These are phyloP conservation scores for Escovopsis sp. DNA, from an alignment of 2,329 filamentous ascomycete species.

Conservation along the genomic window DNA sequence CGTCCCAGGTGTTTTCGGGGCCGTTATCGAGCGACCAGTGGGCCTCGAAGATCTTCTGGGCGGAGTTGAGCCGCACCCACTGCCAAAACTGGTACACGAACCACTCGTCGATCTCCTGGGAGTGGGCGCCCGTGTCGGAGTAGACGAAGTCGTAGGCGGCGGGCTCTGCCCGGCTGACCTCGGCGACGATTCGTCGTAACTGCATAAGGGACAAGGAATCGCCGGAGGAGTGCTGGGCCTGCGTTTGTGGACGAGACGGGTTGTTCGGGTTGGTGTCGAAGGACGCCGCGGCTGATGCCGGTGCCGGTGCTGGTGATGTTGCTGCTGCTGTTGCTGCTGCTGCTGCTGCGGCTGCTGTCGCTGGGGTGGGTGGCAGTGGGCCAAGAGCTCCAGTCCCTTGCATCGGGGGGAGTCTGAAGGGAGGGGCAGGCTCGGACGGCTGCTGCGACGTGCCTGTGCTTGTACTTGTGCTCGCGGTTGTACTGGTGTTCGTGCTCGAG, in stretches of 20 bases:
- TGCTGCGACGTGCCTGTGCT: no score
- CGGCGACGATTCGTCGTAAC: slow-evolving; percentile 55
- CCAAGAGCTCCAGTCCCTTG: background rate
- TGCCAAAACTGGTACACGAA: slow-evolving; percentile 86
- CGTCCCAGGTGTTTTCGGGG: slow-evolving; percentile 46
- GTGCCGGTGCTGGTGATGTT: slow-evolving; percentile 4
- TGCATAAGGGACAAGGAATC: slow-evolving; percentile 66
- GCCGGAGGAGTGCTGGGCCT: slow-evolving; percentile 27
- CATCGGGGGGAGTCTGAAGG: background rate
- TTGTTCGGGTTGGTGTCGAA: slow-evolving; percentile 7
- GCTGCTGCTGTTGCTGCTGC: slow-evolving; percentile 2
- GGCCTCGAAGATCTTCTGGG: slow-evolving; percentile 62
- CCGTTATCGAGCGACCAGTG: slow-evolving; percentile 47
- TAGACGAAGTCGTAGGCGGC: slow-evolving; percentile 77
- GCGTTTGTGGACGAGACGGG: slow-evolving; percentile 10
- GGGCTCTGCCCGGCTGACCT: slow-evolving; percentile 54
- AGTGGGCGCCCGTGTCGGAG: slow-evolving; percentile 54
- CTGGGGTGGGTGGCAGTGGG: slow-evolving; percentile 13
- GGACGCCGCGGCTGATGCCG: slow-evolving; percentile 6
- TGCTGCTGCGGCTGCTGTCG: background rate
- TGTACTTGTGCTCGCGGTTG: background rate
- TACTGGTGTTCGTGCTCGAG: background rate
- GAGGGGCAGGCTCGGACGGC: background rate
- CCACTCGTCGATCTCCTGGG: slow-evolving; percentile 93
- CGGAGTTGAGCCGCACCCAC: slow-evolving; percentile 59